A percentile compares a stretch with the other conserved stretches of the same genome.
These are phyloP conservation scores for Microbotryum silenes-acaulis DNA, from an alignment of 1,284 basidiomycete genomes.

Conservation along the genomic window DNA sequence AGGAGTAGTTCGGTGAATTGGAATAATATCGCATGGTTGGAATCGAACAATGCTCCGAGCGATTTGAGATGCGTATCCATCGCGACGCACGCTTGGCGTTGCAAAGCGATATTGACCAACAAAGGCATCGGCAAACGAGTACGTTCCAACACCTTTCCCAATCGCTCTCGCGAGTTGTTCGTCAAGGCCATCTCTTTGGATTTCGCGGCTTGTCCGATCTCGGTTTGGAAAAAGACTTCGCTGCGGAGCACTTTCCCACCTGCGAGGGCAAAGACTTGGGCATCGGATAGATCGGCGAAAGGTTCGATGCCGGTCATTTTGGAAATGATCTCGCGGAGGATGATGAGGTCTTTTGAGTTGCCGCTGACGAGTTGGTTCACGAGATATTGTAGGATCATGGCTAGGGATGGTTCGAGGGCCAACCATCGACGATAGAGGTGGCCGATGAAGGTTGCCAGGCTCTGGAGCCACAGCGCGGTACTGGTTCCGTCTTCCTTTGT, in stretches of 20 bases:
- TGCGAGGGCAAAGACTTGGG: constrained; percentile 79
- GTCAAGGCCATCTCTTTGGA: constrained; percentile 44
- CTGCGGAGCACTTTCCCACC: constrained; percentile 79
- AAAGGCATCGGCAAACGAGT: constrained; percentile 68
- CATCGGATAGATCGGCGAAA: constrained; percentile 75
- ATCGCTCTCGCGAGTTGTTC: constrained; percentile 57
- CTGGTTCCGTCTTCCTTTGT: constrained; percentile 90
- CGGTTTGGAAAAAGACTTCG: constrained; percentile 52
- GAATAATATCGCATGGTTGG: constrained; percentile 48
- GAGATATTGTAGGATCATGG: constrained; percentile 71
- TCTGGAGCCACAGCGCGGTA: constrained; percentile 86
- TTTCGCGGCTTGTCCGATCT: constrained; percentile 9
- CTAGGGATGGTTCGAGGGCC: constrained; percentile 66
- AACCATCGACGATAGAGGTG: constrained; percentile 78
- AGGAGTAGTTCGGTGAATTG: constrained; percentile 50
- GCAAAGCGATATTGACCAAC: constrained; percentile 78
- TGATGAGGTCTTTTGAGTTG: constrained; percentile 79
- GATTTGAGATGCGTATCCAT: constrained; percentile 69
- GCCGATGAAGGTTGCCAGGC: constrained; percentile 84
- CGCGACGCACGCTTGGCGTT: constrained; percentile 65
- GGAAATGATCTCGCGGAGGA: constrained; percentile 83
- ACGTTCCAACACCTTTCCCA: constrained; percentile 63
- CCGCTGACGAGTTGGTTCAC: constrained; percentile 67
- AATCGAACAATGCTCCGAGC: constrained; percentile 75
- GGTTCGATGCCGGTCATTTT: constrained; percentile 94